Evolutionary conservation across 139 green algal species (phyloP).

Genomic region (Volvox reticuliferus): DNA sequence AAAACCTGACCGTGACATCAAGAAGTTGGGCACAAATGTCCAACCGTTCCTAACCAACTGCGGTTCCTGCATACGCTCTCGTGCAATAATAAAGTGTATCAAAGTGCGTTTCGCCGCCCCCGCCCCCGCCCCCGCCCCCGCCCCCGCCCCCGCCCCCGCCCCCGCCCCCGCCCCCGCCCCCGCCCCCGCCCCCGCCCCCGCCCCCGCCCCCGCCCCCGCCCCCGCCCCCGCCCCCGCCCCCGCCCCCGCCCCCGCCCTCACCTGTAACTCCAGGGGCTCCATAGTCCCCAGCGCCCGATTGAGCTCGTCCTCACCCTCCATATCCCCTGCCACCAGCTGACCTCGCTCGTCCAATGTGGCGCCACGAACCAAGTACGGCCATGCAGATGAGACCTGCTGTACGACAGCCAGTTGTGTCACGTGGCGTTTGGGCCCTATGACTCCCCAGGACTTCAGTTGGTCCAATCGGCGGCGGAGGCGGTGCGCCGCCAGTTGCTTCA

Average conservation of each 20-base stretch:
- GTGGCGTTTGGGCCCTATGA: background rate
- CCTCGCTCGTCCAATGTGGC: slow-evolving; percentile 1
- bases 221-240: background rate
- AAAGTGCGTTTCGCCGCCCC: no score
- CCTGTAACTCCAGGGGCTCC: background rate
- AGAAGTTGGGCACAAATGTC: no score
- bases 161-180: background rate
- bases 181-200: no score
- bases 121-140: background rate
- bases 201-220: no score
- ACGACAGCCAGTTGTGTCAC: background rate
- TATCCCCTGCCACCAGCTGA: background rate
- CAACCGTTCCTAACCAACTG: no score
- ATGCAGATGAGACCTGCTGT: background rate
- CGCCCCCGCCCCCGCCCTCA: background rate
- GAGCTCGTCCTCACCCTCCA: background rate
- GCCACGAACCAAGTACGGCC: background rate
- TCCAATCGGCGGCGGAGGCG: background rate
- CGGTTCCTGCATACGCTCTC: no score
- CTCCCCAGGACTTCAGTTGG: background rate
- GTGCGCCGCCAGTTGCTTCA: background rate
- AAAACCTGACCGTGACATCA: no score
- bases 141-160: background rate
- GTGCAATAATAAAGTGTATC: no score
- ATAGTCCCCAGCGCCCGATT: background rate